Base-by-base conservation (phyloP, 1,284 basidiomycete species). In the Malassezia globosa region DNA sequence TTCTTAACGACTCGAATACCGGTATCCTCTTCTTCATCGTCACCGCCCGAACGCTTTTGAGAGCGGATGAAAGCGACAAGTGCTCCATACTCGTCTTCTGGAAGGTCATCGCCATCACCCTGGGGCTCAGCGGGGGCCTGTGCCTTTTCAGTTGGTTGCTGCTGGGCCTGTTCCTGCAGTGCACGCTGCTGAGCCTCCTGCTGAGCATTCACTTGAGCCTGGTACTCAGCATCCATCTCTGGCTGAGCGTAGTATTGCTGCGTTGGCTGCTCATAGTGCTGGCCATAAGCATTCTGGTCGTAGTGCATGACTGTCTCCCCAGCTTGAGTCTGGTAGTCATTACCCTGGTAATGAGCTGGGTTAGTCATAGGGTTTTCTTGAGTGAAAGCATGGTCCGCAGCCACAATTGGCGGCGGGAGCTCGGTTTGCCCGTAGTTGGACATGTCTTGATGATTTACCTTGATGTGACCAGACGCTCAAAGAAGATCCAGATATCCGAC, bases 1-100 rank as follows among this genome's bases (percentile, higher is more conserved):
- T 66, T 66, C 60, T 60, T 66, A 49, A 69, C 62, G 46, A 67
- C 46, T 44, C 46, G 59, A 26, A 60, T 42, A 40, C 60, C 64
- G 42, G 67, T 60, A 33, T 55, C 42, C 14, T 35, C 51, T 21
- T 55, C 66, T 24, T 60, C 63, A 10, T 67, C 66, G 29, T 68
- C 66, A 13, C 39, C 37, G 16, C 29, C 29, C 2, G 29, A 2
- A 31, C 29, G 29, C 50, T 71, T 71, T 39, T 69, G 66, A 39
- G 59, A 41, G 27, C 60, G 60, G 46, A 71, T 71, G 58, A 63
- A 71, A 16, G 63, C 57, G 55, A 71, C 59, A 38, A 71, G 61
- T 23, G 44, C 39, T 29, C 53, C 52, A 50, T 71, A 71, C 62
- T 71, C 68, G 21, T 71, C 68, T 21, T 54, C 50, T 48, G 63